Conservation (phyloP, 371 early-diverging fungal species). For the Batrachochytrium dendrobatidis region DNA sequence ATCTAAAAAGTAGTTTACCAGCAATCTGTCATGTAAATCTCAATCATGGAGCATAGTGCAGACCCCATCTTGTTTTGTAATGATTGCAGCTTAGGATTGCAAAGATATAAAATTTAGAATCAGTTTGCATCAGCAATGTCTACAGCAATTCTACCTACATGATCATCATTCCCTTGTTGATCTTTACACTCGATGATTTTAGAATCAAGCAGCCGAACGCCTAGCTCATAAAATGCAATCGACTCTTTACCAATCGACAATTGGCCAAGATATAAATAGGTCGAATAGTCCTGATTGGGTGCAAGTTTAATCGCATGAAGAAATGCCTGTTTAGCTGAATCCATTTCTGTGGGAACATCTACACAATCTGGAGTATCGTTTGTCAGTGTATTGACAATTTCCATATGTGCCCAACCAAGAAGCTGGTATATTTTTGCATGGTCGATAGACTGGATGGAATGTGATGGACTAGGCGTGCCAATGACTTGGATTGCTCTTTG, state of each 20-base stretch:
- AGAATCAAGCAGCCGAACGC: conserved; percentile 63
- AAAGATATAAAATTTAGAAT: not conserved
- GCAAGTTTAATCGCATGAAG: conserved; percentile 27
- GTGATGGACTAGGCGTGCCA: no score
- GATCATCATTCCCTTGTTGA: conserved; percentile 9
- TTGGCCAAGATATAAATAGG: conserved; percentile 89
- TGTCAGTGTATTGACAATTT: conserved; percentile 5
- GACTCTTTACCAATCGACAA: conserved; percentile 71
- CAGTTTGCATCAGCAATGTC: not conserved
- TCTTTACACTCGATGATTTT: no score
- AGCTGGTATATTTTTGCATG: conserved; percentile 17
- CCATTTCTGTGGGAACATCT: conserved; percentile 1
- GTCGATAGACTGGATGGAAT: not conserved
- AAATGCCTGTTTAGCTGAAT: conserved; percentile 1
- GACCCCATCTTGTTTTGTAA: conserved; percentile 59
- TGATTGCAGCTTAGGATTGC: conserved; percentile 1
- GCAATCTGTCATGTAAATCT: conserved; percentile 93
- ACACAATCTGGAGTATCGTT: conserved; percentile 13
- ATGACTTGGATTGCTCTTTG: conserved; percentile 60
- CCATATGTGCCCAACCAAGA: conserved; percentile 43
- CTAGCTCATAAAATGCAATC: conserved; percentile 68
- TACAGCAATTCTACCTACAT: not conserved
- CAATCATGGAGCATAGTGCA: conserved; percentile 88
- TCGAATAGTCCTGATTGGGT: conserved; percentile 64
- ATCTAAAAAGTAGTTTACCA: conserved; percentile 52